Evolutionary conservation across 257 asterid species (phyloP).

Genomic region (Nicotiana attenuata): DNA sequence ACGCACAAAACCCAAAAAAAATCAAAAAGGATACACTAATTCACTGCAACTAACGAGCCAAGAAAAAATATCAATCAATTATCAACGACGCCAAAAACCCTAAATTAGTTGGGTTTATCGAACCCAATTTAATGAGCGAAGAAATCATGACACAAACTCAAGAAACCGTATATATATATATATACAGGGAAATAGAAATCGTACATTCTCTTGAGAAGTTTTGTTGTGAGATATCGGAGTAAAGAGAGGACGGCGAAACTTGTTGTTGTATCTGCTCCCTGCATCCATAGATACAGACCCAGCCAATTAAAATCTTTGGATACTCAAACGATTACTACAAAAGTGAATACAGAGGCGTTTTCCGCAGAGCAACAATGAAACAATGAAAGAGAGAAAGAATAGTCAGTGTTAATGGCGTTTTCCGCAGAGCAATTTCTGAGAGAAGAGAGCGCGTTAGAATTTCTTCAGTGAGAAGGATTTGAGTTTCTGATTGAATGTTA

Average conservation of each 20-base stretch:
- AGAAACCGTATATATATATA: not conserved
- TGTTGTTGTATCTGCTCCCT: not conserved
- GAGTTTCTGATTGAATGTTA: too few species aligned
- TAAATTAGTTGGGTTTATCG: too few species aligned
- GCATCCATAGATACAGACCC: not conserved
- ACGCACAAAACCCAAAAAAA: too few species aligned
- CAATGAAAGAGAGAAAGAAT: not conserved
- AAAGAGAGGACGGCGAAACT: not conserved
- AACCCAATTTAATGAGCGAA: too few species aligned
- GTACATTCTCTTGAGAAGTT: not conserved
- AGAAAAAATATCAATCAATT: not conserved
- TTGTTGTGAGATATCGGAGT: not conserved
- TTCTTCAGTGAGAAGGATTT: not conserved
- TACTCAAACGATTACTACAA: not conserved
- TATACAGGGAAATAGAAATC: not conserved
- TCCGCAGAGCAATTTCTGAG: not conserved
- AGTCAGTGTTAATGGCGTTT: not conserved
- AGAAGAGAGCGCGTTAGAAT: not conserved
- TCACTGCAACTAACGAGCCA: too few species aligned
- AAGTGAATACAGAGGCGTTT: not conserved
- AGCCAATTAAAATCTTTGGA: not conserved
- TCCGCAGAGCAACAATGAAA: not conserved
- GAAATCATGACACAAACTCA: not conserved
- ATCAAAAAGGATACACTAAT: too few species aligned
- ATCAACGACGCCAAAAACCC: too few species aligned